Base-by-base conservation (phyloP, 2,329 filamentous ascomycete species). In the Tolypocladium guangdongense region DNA sequence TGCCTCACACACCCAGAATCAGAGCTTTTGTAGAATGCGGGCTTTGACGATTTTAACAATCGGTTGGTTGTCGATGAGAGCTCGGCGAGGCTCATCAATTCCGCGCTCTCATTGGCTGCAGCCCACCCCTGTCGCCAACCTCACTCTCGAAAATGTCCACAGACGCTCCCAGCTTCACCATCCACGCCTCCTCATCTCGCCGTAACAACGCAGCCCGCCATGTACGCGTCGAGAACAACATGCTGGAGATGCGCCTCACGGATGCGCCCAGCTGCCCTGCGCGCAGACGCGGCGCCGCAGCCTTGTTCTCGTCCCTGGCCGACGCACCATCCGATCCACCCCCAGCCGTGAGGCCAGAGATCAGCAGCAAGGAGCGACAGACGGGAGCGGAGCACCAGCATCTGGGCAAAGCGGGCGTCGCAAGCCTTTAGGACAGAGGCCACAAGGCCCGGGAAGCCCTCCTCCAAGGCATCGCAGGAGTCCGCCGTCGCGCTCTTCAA, bases 191-290 rank as follows among this genome's bases (percentile, higher is more conserved):
- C 27, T 20, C 24, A 1, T 11, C 16, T n/a, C 43, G 32, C 47
- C 39, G 32, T 47, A 4, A 32, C 35, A 43, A 27, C 56, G 52
- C 52, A 51, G 49, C 48, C 54, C 56, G 56, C 52, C 50, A 72
- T 72, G 70, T 64, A 65, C 57, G 58, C 66, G 52, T 63, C 70
- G 53, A 62, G 68, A 53, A 61, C 63, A 37, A 59, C 64, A 54
- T 72, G 70, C 60, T 63, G 62, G 56, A 66, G 63, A 60, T 72
- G 69, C 57, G 62, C 63, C 46, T 61, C 62, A 22, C 63, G 63
- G 36, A 49, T 67, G 49, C 63, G 62, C 35, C 51, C 56, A 20
- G 53, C 54, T 27, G 36, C 52, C 22, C 59, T 12, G 52, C 53
- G 18, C 58, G 55, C 54, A 51, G 57, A 37, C 53, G 62, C 43